phyloP scores from a whole-genome alignment of 164 flowering plant species.

The Stephania cephalantha region DNA sequence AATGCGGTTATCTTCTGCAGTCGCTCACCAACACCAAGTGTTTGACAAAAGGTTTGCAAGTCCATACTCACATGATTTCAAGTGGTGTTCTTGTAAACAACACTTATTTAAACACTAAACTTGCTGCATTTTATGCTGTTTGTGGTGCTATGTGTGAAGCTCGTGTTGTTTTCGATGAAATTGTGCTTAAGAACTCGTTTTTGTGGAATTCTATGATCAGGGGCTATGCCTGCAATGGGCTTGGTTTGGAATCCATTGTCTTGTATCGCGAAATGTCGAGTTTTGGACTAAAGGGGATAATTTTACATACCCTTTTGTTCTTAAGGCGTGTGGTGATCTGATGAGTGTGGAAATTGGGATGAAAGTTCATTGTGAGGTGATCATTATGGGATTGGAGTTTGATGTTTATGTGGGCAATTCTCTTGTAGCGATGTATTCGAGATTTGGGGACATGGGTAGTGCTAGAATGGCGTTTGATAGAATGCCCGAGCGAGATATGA shows the following conservation, averaged over 20 bases:
- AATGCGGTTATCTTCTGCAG: constrained; percentile 28
- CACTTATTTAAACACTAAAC: constrained; percentile 36
- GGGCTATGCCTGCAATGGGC: constrained; percentile 36
- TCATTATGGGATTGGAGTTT: constrained; percentile 30
- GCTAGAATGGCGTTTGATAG: constrained; percentile 37
- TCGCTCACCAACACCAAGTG: constrained; percentile 19
- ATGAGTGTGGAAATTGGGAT: constrained; percentile 26
- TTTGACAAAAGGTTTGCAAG: constrained; percentile 12
- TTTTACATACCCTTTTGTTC: constrained; percentile 50
- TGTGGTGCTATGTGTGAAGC: constrained; percentile 26
- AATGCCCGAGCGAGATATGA: constrained; percentile 39
- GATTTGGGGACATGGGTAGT: constrained; percentile 29
- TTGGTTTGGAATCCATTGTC: constrained; percentile 17
- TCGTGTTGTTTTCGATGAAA: constrained; percentile 26
- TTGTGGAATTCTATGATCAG: constrained; percentile 52
- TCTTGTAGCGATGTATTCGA: constrained; percentile 35
- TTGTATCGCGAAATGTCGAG: constrained; percentile 35
- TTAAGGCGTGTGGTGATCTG: constrained; percentile 50
- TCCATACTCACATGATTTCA: constrained; percentile 32
- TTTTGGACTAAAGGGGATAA: constrained; percentile 37
- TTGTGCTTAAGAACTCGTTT: constrained; percentile 34
- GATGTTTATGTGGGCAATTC: constrained; percentile 46
- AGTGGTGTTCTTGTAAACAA: constrained; percentile 26
- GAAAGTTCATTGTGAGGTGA: constrained; percentile 33
- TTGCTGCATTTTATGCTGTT: constrained; percentile 36